Conservation (phyloP, 2,329 filamentous ascomycete species). For the Diaporthe sp. region DNA sequence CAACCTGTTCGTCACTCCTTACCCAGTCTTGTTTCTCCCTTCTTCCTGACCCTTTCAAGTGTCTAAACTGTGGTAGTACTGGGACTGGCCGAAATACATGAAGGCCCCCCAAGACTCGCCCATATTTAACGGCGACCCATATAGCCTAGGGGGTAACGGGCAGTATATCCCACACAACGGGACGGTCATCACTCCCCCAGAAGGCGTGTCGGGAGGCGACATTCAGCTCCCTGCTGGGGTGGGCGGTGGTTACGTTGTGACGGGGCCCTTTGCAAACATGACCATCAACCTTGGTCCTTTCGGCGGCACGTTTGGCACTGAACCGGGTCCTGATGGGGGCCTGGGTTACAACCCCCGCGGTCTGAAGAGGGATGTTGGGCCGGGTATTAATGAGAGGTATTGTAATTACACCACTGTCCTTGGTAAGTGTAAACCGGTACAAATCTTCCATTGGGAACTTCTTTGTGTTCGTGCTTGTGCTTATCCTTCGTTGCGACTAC, state of each 20-base stretch:
- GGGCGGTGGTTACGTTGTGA: constrained; percentile 58
- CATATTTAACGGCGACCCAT: constrained; percentile 62
- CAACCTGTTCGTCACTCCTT: constrained; percentile 19
- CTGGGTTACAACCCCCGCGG: constrained; percentile 44
- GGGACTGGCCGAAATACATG: constrained; percentile 64
- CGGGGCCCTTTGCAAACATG: constrained; percentile 46
- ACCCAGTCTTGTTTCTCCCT: too few relatives aligned
- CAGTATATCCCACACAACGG: constrained; percentile 50
- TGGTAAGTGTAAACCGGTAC: neutral
- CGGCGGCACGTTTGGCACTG: neutral
- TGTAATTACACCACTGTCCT: constrained; percentile 24
- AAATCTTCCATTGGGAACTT: neutral
- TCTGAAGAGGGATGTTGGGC: constrained; percentile 37
- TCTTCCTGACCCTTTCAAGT: too few relatives aligned
- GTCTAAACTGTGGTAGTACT: constrained; percentile 53
- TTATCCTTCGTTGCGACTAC: too few relatives aligned
- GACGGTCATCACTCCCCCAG: constrained; percentile 48
- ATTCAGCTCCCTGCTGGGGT: constrained; percentile 58
- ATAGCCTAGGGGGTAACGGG: constrained; percentile 62
- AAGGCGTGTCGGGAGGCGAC: constrained; percentile 46
- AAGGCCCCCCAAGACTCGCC: constrained; percentile 61
- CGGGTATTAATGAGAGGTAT: neutral
- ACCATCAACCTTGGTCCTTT: constrained; percentile 32
- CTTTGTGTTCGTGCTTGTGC: neutral
- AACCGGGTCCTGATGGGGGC: constrained; percentile 9